Base-by-base conservation (phyloP, 192 early-diverging fungal species). In the Backusella macrospora region DNA sequence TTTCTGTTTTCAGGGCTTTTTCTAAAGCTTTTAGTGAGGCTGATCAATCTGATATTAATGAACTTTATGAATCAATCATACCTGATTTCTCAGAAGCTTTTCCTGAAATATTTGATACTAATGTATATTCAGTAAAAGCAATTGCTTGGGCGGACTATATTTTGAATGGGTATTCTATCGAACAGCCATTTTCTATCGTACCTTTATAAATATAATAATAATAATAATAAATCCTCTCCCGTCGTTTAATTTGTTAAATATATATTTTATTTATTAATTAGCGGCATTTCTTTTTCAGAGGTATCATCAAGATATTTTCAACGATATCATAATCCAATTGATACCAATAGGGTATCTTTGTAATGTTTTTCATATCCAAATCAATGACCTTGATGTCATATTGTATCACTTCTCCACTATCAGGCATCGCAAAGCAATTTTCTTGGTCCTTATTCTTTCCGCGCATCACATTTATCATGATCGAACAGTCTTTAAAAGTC, bases 401-500 rank as follows among this genome's bases (percentile, higher is more conserved):
- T 21, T 63, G 9, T 15, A 14, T 59, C 7, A 66, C 29, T 48
- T 42, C 34, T 34, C 26, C 47, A 23, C 37, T 70, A 38, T 29
- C 23, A 26, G 21, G 37, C 16, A 43, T 18, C 39, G 10, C 13
- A 16, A 37, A 39, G 15, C 4, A 12, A 8, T 9, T 29, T n/a
- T 8, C 10, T 6, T 38, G 12, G 9, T 15, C 13, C n/a, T 45
- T 37, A 49, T 42, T 42, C 37, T 23, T 18, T 49, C 10, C 42
- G 21, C 29, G 59, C 13, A 66, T 29, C 4, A 52, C 59, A 65
- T 72, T 38, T 7, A 80, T 64, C 74, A 80, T 80, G 5, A 80
- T 15, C 0, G 78, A 80, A 21, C 78, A 80, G n/a, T 80, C 78
- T 42, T 80, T 80, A 21, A 80, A 69, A 12, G 71, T 80, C 78